Percentiles rank a stretch among this genome's conserved stretches.
phyloP scores from a whole-genome alignment of 2,329 filamentous ascomycete species.

The Fusarium tuaranense region DNA sequence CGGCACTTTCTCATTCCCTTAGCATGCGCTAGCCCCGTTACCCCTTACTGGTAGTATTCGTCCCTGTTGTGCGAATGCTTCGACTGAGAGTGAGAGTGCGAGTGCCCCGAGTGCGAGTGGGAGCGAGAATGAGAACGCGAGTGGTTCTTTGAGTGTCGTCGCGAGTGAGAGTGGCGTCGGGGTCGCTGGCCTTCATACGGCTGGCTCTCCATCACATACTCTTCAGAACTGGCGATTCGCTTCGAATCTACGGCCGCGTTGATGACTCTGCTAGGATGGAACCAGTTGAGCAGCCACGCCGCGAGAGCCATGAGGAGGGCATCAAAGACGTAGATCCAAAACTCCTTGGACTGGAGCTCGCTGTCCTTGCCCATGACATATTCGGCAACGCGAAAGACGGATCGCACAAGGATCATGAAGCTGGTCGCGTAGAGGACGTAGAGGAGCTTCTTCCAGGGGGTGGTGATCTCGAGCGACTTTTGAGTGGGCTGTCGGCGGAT shows the following conservation, averaged over 20 bases:
- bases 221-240: conserved; percentile 40
- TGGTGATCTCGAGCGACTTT: conserved; percentile 32
- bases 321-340: conserved; percentile 53
- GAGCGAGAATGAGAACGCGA: background rate
- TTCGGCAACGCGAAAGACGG: conserved; percentile 56
- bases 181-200: conserved; percentile 5
- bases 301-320: conserved; percentile 50
- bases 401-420: conserved; percentile 55
- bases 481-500: conserved; percentile 36
- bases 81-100: background rate
- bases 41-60: conserved; percentile 16
- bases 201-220: conserved; percentile 42
- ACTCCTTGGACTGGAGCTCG: conserved; percentile 50
- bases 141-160: background rate
- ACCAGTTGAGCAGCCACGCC: conserved; percentile 42
- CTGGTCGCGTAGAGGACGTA: conserved; percentile 43
- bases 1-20: background rate
- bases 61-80: conserved; percentile 3
- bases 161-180: conserved; percentile 8
- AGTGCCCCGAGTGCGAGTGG: conserved; percentile 3
- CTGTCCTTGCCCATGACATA: conserved; percentile 52
- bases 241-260: conserved; percentile 32
- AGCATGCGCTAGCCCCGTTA: background rate
- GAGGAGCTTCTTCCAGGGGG: conserved; percentile 49
- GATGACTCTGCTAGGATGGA: conserved; percentile 44